Base-by-base conservation (phyloP, 1,284 basidiomycete species). In the Agaricales sp. region DNA sequence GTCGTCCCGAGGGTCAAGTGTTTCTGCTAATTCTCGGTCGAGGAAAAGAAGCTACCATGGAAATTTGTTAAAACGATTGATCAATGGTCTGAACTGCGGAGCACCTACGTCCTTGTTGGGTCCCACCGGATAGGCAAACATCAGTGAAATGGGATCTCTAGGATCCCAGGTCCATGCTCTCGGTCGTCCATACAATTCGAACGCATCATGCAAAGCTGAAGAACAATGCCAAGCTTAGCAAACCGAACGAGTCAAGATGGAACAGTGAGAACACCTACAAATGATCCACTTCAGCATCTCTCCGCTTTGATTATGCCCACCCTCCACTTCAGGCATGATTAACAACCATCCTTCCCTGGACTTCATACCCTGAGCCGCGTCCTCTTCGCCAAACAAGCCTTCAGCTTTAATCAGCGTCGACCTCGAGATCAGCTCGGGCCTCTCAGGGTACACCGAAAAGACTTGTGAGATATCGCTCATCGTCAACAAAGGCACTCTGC, bases 201-300 rank as follows among this genome's bases (percentile, higher is more conserved):
- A 93, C 1, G 84, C 81, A 62, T 95, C 92, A 59, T 95, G 92
- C 46, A 93, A 73, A 14, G 77, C 89, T 89, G 56, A 41, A 49
- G n/a, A 22, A 26, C 49, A 23, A 6, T 24, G 48, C 46, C 55
- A 43, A 58, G 30, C 21, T 44, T 35, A 51, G 47, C 41, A 45
- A 50, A 45, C 47, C n/a, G n/a, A n/a, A n/a, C n/a, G n/a, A n/a
- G n/a, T n/a, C n/a, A n/a, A n/a, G n/a, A n/a, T n/a, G n/a, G n/a
- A n/a, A n/a, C n/a, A n/a, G n/a, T 14, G 14, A 22, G 21, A 50
- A 14, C n/a, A 64, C 68, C 60, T 52, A 91, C 89, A 92, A 51
- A 93, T 81, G 48, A 96, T 71, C 94, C 95, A 99, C 62, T 86
- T 87, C 56, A 98, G 73, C 91, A 98, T 95, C 64, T 94, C 92